These are phyloP conservation scores for Pseudocercospora macadamiae DNA, from an alignment of 2,329 filamentous ascomycete species.

Conservation along the genomic window DNA sequence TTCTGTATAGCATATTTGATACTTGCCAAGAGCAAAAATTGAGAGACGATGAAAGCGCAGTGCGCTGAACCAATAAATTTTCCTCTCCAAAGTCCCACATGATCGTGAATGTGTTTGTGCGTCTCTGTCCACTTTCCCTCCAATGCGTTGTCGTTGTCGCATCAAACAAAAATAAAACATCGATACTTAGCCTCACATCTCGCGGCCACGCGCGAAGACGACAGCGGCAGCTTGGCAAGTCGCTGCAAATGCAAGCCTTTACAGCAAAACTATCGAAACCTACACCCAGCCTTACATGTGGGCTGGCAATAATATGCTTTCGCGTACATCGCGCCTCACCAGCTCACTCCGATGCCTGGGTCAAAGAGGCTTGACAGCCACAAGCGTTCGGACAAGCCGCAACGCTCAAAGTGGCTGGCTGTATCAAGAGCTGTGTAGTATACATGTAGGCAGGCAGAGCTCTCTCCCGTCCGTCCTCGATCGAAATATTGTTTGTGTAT, in stretches of 20 bases:
- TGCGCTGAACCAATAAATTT: background rate
- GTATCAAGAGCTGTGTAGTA: background rate
- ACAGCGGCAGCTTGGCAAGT: background rate
- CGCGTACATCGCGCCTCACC: too few species aligned
- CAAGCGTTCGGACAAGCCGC: slow-evolving; percentile 3
- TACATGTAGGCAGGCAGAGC: too few species aligned
- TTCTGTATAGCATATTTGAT: slow-evolving; percentile 5
- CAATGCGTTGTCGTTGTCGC: too few species aligned
- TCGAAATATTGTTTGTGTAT: background rate
- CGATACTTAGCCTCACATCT: background rate
- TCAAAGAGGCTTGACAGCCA: background rate
- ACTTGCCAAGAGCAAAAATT: background rate
- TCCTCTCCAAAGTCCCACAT: background rate
- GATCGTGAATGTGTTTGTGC: too few species aligned
- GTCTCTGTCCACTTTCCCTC: background rate
- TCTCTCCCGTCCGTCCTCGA: too few species aligned
- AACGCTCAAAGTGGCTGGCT: background rate
- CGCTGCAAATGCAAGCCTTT: background rate
- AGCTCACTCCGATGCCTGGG: too few species aligned
- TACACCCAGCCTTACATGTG: background rate
- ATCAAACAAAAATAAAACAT: background rate
- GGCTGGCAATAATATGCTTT: background rate
- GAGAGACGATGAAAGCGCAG: background rate
- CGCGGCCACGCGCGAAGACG: background rate
- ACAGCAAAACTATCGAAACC: background rate